phyloP scores from a whole-genome alignment of 441 rosid genomes.

The Hura crepitans region DNA sequence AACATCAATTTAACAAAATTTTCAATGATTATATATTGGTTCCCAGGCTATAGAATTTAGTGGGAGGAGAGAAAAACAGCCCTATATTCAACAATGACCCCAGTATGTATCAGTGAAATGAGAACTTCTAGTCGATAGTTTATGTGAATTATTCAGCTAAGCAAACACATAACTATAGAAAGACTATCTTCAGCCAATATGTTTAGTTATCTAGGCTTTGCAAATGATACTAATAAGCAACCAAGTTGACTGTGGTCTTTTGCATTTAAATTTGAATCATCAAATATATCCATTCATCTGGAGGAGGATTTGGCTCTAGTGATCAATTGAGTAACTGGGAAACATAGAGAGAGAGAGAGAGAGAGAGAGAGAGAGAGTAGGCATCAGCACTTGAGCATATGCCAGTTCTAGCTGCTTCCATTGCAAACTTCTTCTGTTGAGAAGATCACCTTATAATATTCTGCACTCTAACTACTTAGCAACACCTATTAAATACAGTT shows the following conservation, averaged over 20 bases:
- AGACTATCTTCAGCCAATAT: background rate
- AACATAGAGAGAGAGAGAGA: too few species aligned
- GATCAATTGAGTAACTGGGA: background rate
- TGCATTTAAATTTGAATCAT: background rate
- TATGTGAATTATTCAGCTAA: constrained; percentile 2
- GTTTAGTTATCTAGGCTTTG: background rate
- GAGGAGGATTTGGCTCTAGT: background rate
- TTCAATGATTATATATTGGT: background rate
- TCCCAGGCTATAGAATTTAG: too few species aligned
- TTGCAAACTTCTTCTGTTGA: too few species aligned
- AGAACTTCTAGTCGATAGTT: background rate
- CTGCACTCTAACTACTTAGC: too few species aligned
- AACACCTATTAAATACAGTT: background rate
- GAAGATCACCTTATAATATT: too few species aligned
- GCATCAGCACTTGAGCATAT: background rate
- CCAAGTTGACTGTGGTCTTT: background rate
- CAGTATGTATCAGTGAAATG: constrained; percentile 1
- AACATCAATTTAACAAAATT: background rate
- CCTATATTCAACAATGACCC: background rate
- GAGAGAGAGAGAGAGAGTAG: background rate
- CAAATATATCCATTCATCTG: background rate
- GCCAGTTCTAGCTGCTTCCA: too few species aligned
- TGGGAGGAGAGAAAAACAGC: too few species aligned
- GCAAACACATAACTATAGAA: constrained; percentile 6
- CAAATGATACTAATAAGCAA: background rate